These are phyloP conservation scores for Salix dunnii DNA, from an alignment of 345 rosid species.

Conservation along the genomic window DNA sequence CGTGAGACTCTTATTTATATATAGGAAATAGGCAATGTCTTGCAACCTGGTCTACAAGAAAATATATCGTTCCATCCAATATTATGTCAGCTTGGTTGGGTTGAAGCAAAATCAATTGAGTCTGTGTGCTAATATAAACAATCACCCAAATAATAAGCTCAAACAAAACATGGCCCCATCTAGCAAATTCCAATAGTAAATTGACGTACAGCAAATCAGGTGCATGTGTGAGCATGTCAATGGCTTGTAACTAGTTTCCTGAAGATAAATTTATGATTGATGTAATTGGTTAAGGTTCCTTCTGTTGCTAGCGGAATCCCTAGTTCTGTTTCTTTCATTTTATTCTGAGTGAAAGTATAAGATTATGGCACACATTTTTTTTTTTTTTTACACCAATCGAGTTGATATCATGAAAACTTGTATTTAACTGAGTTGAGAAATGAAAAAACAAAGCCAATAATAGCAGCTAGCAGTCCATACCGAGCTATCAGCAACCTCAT, in stretches of 20 bases:
- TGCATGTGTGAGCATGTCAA: background rate
- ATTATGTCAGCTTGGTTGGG: background rate
- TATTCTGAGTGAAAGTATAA: background rate
- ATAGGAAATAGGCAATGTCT: too few species aligned
- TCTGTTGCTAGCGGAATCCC: background rate
- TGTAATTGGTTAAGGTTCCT: background rate
- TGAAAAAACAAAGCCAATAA: background rate
- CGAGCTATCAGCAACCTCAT: conserved; percentile 55
- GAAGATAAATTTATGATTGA: background rate
- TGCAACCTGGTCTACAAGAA: too few species aligned
- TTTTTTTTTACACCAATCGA: background rate
- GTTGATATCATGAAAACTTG: background rate
- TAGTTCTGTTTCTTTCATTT: background rate
- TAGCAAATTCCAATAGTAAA: background rate
- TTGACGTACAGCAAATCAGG: background rate
- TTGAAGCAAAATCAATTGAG: background rate
- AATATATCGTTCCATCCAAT: background rate
- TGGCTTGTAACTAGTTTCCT: background rate
- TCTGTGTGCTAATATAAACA: background rate
- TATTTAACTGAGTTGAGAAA: background rate
- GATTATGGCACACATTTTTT: background rate
- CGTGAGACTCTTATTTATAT: too few species aligned
- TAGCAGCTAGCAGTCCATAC: conserved; percentile 38
- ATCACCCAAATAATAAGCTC: background rate
- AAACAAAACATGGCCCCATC: background rate